Percentiles rank a stretch among this genome's conserved stretches.
Evolutionary conservation across 768 basidiomycete species (phyloP).

Genomic region (Agaricus blazei): DNA sequence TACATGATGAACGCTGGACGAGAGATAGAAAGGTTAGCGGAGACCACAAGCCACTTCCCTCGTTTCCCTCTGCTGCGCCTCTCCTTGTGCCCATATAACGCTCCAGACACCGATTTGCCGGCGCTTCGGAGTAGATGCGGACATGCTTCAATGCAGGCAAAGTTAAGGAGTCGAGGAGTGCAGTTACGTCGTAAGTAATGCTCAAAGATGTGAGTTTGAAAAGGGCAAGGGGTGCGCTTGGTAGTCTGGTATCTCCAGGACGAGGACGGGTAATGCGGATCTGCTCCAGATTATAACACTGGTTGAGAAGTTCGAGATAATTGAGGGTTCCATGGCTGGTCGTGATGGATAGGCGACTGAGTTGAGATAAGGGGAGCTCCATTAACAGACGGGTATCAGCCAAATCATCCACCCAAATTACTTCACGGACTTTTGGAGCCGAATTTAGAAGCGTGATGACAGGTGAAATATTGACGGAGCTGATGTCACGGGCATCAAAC

Average conservation of each 20-base stretch:
- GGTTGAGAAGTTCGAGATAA: conserved; percentile 25
- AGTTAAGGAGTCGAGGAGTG: conserved; percentile 24
- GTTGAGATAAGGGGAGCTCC: conserved; percentile 22
- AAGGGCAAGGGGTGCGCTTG: conserved; percentile 21
- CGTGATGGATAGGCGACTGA: conserved; percentile 24
- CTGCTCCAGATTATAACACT: conserved; percentile 27
- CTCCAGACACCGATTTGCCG: conserved; percentile 7
- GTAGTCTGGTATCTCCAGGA: conserved; percentile 14
- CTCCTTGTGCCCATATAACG: conserved; percentile 11
- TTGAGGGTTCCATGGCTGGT: conserved; percentile 27
- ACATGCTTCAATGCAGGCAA: conserved; percentile 26
- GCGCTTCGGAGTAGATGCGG: conserved; percentile 18
- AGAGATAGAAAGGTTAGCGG: conserved; percentile 22
- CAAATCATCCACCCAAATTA: conserved; percentile 30
- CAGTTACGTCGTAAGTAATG: conserved; percentile 25
- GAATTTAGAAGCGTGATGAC: conserved; percentile 22
- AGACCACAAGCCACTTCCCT: conserved; percentile 17
- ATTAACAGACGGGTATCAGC: conserved; percentile 25
- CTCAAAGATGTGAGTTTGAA: conserved; percentile 26
- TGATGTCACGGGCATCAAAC: conserved; percentile 27
- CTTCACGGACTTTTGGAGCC: conserved; percentile 22
- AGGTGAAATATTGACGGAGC: conserved; percentile 23
- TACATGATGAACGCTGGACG: conserved; percentile 24
- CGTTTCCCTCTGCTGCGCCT: conserved; percentile 3
- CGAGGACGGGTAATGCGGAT: conserved; percentile 26